Evolutionary conservation across 495 filamentous ascomycete species (phyloP), one percentile per base, ranked within the genome.

Genomic region (Friedmanniomyces endolithicus): DNA sequence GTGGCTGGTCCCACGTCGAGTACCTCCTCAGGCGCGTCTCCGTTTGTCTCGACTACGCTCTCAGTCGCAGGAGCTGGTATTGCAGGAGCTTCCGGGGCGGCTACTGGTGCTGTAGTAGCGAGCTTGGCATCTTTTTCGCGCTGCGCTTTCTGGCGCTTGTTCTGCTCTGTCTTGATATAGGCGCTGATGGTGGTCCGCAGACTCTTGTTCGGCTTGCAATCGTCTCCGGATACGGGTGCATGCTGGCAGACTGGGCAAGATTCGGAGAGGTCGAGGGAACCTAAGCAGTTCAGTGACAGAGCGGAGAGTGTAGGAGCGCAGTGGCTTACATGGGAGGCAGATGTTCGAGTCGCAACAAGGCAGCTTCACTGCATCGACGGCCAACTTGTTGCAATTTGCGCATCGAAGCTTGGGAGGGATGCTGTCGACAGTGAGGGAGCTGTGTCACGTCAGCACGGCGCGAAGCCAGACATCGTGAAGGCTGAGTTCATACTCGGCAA

Each of bases 261-360:
- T 20, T 85, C 78, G 16, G 85, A 80, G 11, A 58, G 46, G 23
- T 48, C 17, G 1, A 19, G 46, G 7, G 55, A 58, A 37, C 59
- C 59, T 62, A 34, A 17, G 17, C 7, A 22, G 6, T 33, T 50
- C 9, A 34, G 11, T 34, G 24, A 19, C 47, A 44, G 41, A 2
- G 37, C 20, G 20, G 44, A 35, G 29, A 9, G 3, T 17, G 7
- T 19, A n/a, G 45, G 1, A 17, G 17, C 52, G 29, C 0, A 34
- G 41, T 44, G 63, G 70, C 87, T 70, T 72, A 95, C 92, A 98
- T 52, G 72, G 78, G 64, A 90, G 86, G 71, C 94, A 97, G 53
- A 96, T 94, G 23, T 85, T 82, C 63, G 95, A 89, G 65, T 96
- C 90, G 68, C 92, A 99, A 68, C 92, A 99, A 7, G 90, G 89